Evolutionary conservation across 345 rosid species (phyloP), one percentile per base, ranked within the genome.

Genomic region (Heritiera littoralis): DNA sequence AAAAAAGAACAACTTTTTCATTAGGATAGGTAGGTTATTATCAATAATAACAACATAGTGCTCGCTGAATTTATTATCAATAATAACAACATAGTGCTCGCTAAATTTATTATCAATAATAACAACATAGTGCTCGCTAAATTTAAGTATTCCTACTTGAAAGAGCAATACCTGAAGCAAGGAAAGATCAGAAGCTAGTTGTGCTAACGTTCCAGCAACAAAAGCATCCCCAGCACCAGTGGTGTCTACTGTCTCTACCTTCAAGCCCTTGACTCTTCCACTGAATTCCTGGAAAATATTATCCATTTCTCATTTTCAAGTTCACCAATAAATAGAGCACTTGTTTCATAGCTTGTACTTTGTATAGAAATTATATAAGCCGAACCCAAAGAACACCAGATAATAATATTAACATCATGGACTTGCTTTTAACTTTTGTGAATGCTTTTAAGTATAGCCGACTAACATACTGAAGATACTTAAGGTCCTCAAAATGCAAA

Each of bases 151-250:
- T 49, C 40, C 41, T 71, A 71, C 43, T 64, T 49, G 2, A 77
- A 18, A 32, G 61, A 30, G 46, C 6, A 55, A 59, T 86, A 95
- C 98, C 98, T 89, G 89, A 87, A 93, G 85, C 85, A 96, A 86
- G 52, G 99, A 90, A 84, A 91, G 83, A 86, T 94, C 93, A 59
- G 38, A 55, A 38, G 94, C 90, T 68, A 96, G 87, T 61, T 91
- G 92, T 3, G 86, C 85, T 77, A 94, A 80, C 68, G 87, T 82
- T 80, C 97, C 97, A 0, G 97, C 98, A 30, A 96, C 97, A 87
- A 96, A 96, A 48, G 99, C 99, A 90, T 96, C 98, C 2, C 99
- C 98, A 10, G 99, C 98, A 81, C 99, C 99, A 10, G 97, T 96
- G 40, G 97, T 90, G 86, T 96, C 99, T 48, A 96, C 89, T 1